phyloP scores from a whole-genome alignment of 805 yeast genomes.

The Metschnikowia continentalis region DNA sequence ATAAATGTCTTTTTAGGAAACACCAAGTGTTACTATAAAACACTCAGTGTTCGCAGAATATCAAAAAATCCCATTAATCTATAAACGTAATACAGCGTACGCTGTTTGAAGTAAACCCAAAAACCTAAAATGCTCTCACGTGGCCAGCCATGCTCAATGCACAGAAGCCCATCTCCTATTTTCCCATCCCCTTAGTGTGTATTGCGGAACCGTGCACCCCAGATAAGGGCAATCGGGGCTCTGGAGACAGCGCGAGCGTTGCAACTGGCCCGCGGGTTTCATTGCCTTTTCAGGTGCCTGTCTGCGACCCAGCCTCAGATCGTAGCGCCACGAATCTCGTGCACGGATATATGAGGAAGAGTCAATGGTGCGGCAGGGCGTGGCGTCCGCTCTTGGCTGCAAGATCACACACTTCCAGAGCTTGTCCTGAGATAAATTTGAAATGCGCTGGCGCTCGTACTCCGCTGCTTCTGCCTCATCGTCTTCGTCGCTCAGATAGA shows the following conservation, averaged over 20 bases:
- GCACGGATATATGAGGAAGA: conserved; percentile 19
- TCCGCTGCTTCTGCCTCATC: neutral
- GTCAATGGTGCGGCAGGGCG: conserved; percentile 22
- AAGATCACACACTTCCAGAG: conserved; percentile 37
- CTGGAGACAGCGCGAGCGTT: conserved; percentile 8
- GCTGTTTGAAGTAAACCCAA: neutral
- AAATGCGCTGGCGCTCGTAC: conserved; percentile 1
- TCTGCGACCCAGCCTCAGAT: neutral
- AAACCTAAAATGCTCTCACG: neutral
- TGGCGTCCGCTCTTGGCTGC: conserved; percentile 46
- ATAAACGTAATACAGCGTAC: neutral
- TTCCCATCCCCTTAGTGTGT: conserved; percentile 19
- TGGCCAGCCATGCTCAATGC: neutral
- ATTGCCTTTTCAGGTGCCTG: conserved; percentile 15
- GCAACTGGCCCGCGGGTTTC: conserved; percentile 35
- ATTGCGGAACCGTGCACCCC: conserved; percentile 16
- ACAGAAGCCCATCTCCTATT: conserved; percentile 14
- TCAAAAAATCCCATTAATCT: neutral
- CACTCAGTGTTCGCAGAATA: neutral
- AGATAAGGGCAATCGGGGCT: conserved; percentile 11
- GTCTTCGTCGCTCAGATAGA: neutral
- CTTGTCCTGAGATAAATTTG: conserved; percentile 16
- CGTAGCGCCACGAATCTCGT: neutral
- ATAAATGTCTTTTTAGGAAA: too few species aligned
- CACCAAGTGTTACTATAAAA: too few species aligned